Conservation (phyloP, 164 flowering plant genomes). For the Kingdonia uniflora region DNA sequence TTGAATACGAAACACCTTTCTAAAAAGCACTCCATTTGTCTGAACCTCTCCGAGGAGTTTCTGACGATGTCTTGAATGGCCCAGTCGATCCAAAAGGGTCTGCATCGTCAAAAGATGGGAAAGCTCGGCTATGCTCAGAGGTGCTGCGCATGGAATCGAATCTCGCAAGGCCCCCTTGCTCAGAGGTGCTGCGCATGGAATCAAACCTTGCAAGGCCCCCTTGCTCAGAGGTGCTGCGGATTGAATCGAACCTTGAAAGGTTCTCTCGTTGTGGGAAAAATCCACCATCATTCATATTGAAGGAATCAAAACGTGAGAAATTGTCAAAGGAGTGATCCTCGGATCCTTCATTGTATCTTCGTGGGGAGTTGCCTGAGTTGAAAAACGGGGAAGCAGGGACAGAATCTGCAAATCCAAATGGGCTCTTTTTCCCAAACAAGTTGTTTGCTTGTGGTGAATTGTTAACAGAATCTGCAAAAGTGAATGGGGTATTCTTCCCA, state of each 20-base stretch:
- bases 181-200: too few relatives aligned
- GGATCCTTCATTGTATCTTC: constrained; percentile 38
- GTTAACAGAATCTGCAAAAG: constrained; percentile 36
- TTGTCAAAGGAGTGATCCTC: constrained; percentile 57
- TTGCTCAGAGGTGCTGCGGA: too few relatives aligned
- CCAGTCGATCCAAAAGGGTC: constrained; percentile 85
- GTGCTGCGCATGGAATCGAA: constrained; percentile 48
- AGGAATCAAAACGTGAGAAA: constrained; percentile 40
- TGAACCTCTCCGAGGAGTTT: constrained; percentile 42
- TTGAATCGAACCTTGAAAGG: constrained; percentile 28
- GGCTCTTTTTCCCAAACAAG: constrained; percentile 34
- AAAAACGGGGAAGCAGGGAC: constrained; percentile 67
- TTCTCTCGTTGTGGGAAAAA: constrained; percentile 1
- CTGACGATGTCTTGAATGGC: constrained; percentile 62
- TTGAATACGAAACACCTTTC: constrained; percentile 6
- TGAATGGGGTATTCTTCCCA: constrained; percentile 42
- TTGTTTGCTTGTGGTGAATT: constrained; percentile 43
- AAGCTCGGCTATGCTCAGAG: constrained; percentile 17
- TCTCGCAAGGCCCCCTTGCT: constrained; percentile 35
- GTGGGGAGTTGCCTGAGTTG: constrained; percentile 46
- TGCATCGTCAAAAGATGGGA: constrained; percentile 65
- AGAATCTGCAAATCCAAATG: constrained; percentile 68
- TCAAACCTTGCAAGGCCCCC: too few relatives aligned
- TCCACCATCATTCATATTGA: constrained; percentile 26
- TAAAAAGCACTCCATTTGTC: constrained; percentile 59